A percentile compares a stretch with the other conserved stretches of the same genome.
Conservation (phyloP, 495 filamentous ascomycete species). For the Hypoxylon trugodes region DNA sequence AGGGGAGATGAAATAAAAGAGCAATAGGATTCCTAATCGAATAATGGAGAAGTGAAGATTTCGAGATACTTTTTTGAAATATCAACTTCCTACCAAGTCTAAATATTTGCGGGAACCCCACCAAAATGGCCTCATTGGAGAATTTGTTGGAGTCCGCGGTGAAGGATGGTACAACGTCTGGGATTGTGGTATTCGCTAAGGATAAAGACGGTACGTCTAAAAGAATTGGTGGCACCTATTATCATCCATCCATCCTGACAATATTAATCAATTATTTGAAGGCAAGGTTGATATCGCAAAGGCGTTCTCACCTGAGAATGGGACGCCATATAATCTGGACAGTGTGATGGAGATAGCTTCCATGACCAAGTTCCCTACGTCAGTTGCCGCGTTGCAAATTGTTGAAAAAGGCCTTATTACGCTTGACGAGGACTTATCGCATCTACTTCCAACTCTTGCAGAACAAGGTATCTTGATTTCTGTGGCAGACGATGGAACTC, state of each 20-base stretch:
- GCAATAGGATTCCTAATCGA: too few relatives aligned
- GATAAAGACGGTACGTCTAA: slow-evolving; percentile 22
- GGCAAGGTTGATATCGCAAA: slow-evolving; percentile 22
- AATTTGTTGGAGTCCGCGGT: slow-evolving; percentile 21
- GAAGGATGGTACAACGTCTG: slow-evolving; percentile 19
- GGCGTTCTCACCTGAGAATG: slow-evolving; percentile 14
- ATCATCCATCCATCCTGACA: too few relatives aligned
- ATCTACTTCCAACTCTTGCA: slow-evolving; percentile 46
- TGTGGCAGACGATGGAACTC: slow-evolving; percentile 37
- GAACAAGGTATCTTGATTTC: slow-evolving; percentile 38
- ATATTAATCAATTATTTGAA: background rate
- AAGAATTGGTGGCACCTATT: background rate
- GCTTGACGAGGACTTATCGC: slow-evolving; percentile 46
- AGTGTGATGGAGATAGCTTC: slow-evolving; percentile 45
- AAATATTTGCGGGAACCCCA: too few relatives aligned
- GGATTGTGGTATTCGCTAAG: slow-evolving; percentile 27
- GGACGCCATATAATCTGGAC: slow-evolving; percentile 29
- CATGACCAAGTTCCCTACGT: slow-evolving; percentile 49
- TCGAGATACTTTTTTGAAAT: too few relatives aligned
- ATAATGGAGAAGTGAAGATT: too few relatives aligned
- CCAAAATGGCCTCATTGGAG: slow-evolving; percentile 22
- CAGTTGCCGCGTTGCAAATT: slow-evolving; percentile 46
- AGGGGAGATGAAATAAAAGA: too few relatives aligned
- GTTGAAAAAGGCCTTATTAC: slow-evolving; percentile 46
- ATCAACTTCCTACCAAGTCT: too few relatives aligned